Evolutionary conservation across 2,329 filamentous ascomycete genomes (phyloP).

Genomic region (Alternaria conjuncta): DNA sequence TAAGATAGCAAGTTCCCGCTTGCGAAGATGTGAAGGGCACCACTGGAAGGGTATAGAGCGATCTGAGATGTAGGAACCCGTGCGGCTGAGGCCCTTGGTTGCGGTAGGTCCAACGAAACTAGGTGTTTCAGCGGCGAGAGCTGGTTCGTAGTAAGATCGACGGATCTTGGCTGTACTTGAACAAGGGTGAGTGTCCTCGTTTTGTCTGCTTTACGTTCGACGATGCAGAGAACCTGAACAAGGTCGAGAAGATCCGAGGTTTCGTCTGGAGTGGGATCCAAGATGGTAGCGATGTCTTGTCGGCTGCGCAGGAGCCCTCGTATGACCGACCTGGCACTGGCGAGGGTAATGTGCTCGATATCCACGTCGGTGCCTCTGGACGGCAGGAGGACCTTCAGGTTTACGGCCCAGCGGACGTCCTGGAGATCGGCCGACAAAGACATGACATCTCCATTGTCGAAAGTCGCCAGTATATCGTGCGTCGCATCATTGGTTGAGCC

Average conservation of each 20-base stretch:
- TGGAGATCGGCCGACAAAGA: constrained; percentile 65
- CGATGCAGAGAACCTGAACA: constrained; percentile 43
- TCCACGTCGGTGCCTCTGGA: constrained; percentile 25
- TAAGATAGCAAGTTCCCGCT: constrained; percentile 65
- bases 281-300: constrained; percentile 51
- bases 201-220: constrained; percentile 30
- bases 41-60: constrained; percentile 68
- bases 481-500: constrained; percentile 21
- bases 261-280: constrained; percentile 40
- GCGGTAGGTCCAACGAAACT: constrained; percentile 37
- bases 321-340: constrained; percentile 49
- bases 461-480: constrained; percentile 63
- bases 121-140: constrained; percentile 43
- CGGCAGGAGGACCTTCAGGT: constrained; percentile 22
- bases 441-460: constrained; percentile 65
- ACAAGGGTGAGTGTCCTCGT: constrained; percentile 33
- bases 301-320: constrained; percentile 54
- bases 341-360: constrained; percentile 44
- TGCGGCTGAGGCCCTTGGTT: constrained; percentile 12
- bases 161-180: constrained; percentile 39
- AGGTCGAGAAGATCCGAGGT: constrained; percentile 43
- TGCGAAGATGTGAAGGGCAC: constrained; percentile 67
- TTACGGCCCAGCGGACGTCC: constrained; percentile 40
- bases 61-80: constrained; percentile 45
- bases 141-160: constrained; percentile 37